Conservation (phyloP, 345 rosid genomes). For the Ricinus communis region DNA sequence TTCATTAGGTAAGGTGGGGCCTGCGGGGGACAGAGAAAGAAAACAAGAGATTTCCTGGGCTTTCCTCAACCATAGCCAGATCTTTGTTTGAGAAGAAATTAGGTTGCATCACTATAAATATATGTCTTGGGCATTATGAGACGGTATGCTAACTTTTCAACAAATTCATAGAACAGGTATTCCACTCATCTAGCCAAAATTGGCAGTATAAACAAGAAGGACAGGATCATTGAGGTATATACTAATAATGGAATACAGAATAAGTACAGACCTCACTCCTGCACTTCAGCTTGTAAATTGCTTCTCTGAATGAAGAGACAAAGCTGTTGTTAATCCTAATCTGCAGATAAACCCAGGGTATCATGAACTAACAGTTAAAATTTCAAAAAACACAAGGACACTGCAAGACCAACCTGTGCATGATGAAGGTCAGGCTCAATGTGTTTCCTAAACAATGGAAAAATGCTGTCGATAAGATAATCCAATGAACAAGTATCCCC, state of each 20-base stretch:
- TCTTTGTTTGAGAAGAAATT: neutral
- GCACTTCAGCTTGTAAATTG: slow-evolving; percentile 98
- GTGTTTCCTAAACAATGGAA: slow-evolving; percentile 92
- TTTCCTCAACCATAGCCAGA: neutral
- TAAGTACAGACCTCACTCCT: slow-evolving; percentile 74
- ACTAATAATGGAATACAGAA: neutral
- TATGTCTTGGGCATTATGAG: neutral
- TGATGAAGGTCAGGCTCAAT: slow-evolving; percentile 99
- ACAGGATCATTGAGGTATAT: no score
- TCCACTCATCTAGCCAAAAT: neutral
- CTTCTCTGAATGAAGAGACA: slow-evolving; percentile 96
- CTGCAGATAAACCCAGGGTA: slow-evolving; percentile 52
- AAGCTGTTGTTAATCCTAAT: slow-evolving; percentile 98
- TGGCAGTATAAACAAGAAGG: neutral
- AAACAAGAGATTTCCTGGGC: neutral
- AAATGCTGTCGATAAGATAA: slow-evolving; percentile 94
- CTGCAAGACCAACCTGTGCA: slow-evolving; percentile 76
- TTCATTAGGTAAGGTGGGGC: neutral
- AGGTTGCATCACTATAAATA: neutral
- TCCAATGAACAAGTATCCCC: slow-evolving; percentile 95
- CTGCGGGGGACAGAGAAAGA: neutral
- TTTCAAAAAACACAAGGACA: slow-evolving; percentile 6
- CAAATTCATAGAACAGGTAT: neutral
- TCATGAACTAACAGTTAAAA: slow-evolving; percentile 25
- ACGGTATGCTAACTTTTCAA: neutral